Evolutionary conservation across 306 rosid genomes (phyloP), one percentile per base, ranked within the genome.

Genomic region (Senna tora): DNA sequence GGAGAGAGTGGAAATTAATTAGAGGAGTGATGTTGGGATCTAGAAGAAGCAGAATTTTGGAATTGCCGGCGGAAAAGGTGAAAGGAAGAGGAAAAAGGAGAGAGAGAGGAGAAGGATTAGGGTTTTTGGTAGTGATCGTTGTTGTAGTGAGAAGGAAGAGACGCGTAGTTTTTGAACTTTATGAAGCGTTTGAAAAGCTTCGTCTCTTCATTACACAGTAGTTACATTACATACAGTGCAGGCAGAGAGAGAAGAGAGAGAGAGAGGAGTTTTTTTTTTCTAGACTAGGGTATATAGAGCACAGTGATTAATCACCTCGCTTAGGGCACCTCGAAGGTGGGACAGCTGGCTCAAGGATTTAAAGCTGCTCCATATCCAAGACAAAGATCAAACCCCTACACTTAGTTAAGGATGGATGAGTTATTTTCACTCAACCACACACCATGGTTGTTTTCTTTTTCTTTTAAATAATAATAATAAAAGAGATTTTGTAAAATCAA

Each of bases 81-180:
- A 5, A 22, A 16, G 46, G 67, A 60, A 53, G 49, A 10, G 52
- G 14, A 8, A 52, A 66, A 14, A 7, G 52, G 70, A 33, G 6
- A 55, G 75, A 17, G 75, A 53, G 69, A 66, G 76, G 69, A 75
- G 65, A 49, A 52, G 32, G 75, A 8, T 59, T 89, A 88, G 92
- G 92, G 92, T 82, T 90, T 84, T 38, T 19, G 83, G 60, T 39
- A 6, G 38, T 36, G 83, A 56, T 82, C 73, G 84, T 84, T 73
- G 84, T 82, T 71, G 84, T 84, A 70, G 84, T 9, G 84, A 56
- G 56, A 50, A 80, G 83, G 88, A 85, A 85, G 86, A 79, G 87
- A 90, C 80, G 91, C 83, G 85, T 84, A 65, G 88, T 72, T 83
- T 85, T 78, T 81, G 76, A 80, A 81, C 82, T 80, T 85, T 83